Base-by-base conservation (phyloP, 495 filamentous ascomycete species). In the Daldinia decipiens region DNA sequence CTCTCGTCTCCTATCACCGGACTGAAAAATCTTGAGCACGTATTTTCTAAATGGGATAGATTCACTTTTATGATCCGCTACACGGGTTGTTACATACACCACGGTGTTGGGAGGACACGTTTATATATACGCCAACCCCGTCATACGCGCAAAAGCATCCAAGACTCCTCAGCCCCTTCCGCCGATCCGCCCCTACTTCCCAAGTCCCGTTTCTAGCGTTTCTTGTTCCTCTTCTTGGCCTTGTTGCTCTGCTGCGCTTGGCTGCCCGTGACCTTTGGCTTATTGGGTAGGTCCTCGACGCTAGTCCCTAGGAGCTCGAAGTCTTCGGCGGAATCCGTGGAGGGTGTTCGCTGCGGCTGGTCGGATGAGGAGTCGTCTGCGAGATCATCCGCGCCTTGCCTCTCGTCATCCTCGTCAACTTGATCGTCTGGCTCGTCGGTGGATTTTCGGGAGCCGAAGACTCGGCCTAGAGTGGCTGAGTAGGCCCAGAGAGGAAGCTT, bases 401-500 rank as follows among this genome's bases (percentile, higher is more conserved):
- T 67, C 4, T 70, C 62, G 7, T 29, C 5, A 1, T 70, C 68
- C 39, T 55, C 47, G 52, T 66, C 64, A 11, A 12, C 53, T 11
- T 63, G 59, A 8, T 71, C 81, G 13, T 82, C 71, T 13, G 59
- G 68, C 58, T 79, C 80, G 31, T 76, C 79, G 11, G 72, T 75
- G 21, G 70, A 40, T 32, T 79, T 75, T 7, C 75, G 62, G 62
- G 77, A 80, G 29, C 76, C 62, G 36, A 90, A 55, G 47, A 89
- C 67, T 6, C 85, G 83, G 45, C 90, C 86, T 65, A 89, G 57
- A 9, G 86, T 87, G 40, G 81, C 82, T n/a, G 74, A 75, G 75
- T 87, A 93, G 51, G 82, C 77, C 87, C 89, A 93, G 50, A 86
- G 57, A 0, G 93, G 93, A 5, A 95, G 78, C 38, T 87, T 86